These are phyloP conservation scores for Leptoxyphium fumago DNA, from an alignment of 2,329 filamentous ascomycete genomes.

Conservation along the genomic window DNA sequence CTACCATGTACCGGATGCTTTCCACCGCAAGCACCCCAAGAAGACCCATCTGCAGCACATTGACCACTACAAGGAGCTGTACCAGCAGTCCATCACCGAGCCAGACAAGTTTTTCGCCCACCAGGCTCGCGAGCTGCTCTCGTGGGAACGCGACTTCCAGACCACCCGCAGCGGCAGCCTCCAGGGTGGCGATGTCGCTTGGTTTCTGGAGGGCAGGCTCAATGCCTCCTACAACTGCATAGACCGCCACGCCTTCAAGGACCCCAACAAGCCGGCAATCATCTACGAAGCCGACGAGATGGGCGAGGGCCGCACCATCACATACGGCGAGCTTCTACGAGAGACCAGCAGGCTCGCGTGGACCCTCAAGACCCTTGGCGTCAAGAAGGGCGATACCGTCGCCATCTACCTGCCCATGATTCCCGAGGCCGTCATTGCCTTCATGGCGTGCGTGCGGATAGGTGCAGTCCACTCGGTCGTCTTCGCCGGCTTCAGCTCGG, in stretches of 20 bases:
- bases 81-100: slow-evolving; percentile 74
- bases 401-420: slow-evolving; percentile 99
- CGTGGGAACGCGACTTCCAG: slow-evolving; percentile 83
- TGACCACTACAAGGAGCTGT: slow-evolving; percentile 49
- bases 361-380: slow-evolving; percentile 86
- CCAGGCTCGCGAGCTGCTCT: slow-evolving; percentile 73
- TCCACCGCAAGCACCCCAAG: slow-evolving; percentile 42
- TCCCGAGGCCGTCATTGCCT: slow-evolving; percentile 80
- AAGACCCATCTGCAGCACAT: slow-evolving; percentile 45
- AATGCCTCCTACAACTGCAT: slow-evolving; percentile 98
- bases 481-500: slow-evolving; percentile 93
- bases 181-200: slow-evolving; percentile 67
- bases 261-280: slow-evolving; percentile 86
- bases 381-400: slow-evolving; percentile 92
- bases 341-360: slow-evolving; percentile 80
- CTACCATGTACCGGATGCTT: slow-evolving; percentile 19
- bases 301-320: slow-evolving; percentile 72
- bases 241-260: slow-evolving; percentile 88
- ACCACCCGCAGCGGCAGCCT: slow-evolving; percentile 72
- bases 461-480: slow-evolving; percentile 95
- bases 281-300: slow-evolving; percentile 97
- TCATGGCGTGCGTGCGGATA: slow-evolving; percentile 82
- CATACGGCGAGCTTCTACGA: slow-evolving; percentile 82
- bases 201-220: slow-evolving; percentile 86
- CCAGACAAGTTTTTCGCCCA: slow-evolving; percentile 83